These are phyloP conservation scores for Stachybotrys echinatus DNA, from an alignment of 2,329 filamentous ascomycete genomes.

Conservation along the genomic window DNA sequence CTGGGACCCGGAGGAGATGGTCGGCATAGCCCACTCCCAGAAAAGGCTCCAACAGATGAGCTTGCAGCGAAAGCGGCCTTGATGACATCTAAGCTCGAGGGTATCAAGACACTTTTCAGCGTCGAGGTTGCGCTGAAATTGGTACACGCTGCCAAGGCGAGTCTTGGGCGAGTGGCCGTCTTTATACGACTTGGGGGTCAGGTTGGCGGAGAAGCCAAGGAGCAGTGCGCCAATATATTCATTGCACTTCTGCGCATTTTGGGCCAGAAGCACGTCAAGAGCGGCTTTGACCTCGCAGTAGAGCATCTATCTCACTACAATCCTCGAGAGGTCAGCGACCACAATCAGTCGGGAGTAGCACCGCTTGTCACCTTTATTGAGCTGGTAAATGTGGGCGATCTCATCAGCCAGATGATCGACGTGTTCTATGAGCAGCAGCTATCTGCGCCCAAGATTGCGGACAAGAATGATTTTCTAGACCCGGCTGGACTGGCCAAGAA, in stretches of 20 bases:
- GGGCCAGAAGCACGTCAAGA: constrained; percentile 79
- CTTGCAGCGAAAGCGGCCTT: constrained; percentile 95
- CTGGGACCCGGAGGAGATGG: constrained; percentile 29
- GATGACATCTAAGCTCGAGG: constrained; percentile 90
- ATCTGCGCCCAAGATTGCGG: constrained; percentile 72
- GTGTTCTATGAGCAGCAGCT: constrained; percentile 98
- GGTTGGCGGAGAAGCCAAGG: constrained; percentile 74
- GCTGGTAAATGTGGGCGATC: constrained; percentile 93
- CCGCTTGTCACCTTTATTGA: constrained; percentile 95
- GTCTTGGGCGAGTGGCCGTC: constrained; percentile 76
- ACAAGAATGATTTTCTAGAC: constrained; percentile 91
- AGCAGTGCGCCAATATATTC: constrained; percentile 88
- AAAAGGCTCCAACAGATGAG: constrained; percentile 79
- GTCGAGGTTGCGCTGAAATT: constrained; percentile 90
- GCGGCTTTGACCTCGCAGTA: constrained; percentile 91
- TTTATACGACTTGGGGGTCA: constrained; percentile 79
- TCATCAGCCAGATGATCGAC: constrained; percentile 98
- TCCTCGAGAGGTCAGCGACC: constrained; percentile 72
- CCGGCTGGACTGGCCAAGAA: constrained; percentile 93
- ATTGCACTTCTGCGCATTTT: constrained; percentile 77
- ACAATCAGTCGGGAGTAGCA: constrained; percentile 69
- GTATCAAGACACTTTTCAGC: constrained; percentile 91
- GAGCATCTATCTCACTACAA: constrained; percentile 88
- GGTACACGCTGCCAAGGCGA: constrained; percentile 82
- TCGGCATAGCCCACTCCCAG: constrained; percentile 36